Conservation (phyloP, 768 basidiomycete genomes). For the Sutorius australiensis region DNA sequence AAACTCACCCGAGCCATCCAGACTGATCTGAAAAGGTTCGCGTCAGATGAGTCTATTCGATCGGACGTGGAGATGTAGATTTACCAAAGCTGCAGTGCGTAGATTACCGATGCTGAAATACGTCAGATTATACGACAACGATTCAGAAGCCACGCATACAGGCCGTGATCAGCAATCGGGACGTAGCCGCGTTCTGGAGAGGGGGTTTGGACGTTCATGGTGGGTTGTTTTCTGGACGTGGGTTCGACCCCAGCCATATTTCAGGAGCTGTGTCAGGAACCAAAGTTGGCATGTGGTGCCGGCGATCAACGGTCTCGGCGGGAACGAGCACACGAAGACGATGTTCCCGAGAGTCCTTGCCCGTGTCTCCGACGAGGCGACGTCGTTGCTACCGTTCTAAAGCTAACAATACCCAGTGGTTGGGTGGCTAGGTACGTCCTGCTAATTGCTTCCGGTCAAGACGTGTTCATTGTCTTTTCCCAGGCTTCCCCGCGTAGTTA, state of each 20-base stretch:
- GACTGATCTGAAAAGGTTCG: constrained; percentile 47
- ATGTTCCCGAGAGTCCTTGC: background rate
- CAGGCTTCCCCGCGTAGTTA: background rate
- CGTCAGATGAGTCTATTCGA: constrained; percentile 2
- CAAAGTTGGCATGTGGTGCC: constrained; percentile 10
- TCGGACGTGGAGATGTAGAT: constrained; percentile 9
- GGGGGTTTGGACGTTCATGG: constrained; percentile 52
- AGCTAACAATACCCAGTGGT: no score
- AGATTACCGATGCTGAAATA: constrained; percentile 71
- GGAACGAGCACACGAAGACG: background rate
- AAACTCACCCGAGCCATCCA: constrained; percentile 73
- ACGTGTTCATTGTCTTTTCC: constrained; percentile 1
- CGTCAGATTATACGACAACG: constrained; percentile 8
- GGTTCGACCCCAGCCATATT: background rate
- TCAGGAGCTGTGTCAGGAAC: background rate
- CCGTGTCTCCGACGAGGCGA: background rate
- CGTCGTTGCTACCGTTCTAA: background rate
- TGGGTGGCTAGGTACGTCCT: background rate
- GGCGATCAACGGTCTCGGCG: background rate
- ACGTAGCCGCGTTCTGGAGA: constrained; percentile 60
- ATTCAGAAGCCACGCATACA: constrained; percentile 44
- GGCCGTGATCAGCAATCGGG: constrained; percentile 73
- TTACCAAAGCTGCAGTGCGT: constrained; percentile 71
- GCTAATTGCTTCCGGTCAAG: background rate
- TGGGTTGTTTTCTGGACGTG: constrained; percentile 1